Conservation (phyloP, 2,329 filamentous ascomycete species). For the Botryosphaeria dothidea region DNA sequence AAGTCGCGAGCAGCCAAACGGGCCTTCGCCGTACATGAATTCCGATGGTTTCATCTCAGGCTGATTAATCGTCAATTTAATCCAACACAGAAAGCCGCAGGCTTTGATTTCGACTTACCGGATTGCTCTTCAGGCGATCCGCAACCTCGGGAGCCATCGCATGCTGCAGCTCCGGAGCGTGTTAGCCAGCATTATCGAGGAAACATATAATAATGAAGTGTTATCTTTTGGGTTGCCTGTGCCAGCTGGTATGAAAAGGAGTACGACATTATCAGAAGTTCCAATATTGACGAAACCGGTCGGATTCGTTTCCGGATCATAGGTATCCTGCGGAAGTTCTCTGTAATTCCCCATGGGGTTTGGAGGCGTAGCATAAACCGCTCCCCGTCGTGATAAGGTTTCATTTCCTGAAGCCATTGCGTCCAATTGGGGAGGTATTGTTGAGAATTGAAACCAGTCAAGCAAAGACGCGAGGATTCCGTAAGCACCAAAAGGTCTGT, state of each 20-base stretch:
- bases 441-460: too few relatives aligned
- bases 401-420: not conserved
- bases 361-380: slow-evolving; percentile 17
- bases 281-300: slow-evolving; percentile 32
- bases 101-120: slow-evolving; percentile 17
- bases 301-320: slow-evolving; percentile 30
- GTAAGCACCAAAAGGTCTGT: too few relatives aligned
- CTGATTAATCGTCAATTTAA: slow-evolving; percentile 6
- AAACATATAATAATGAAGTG: too few relatives aligned
- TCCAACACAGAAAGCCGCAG: not conserved
- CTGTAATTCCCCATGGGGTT: slow-evolving; percentile 22
- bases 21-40: slow-evolving; percentile 44
- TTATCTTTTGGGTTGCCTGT: too few relatives aligned
- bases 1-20: slow-evolving; percentile 41
- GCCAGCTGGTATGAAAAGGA: not conserved
- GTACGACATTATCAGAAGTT: slow-evolving; percentile 31
- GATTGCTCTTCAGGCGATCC: slow-evolving; percentile 41
- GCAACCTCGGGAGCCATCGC: slow-evolving; percentile 41
- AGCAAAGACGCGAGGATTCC: too few relatives aligned
- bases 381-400: slow-evolving; percentile 4
- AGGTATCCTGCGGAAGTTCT: slow-evolving; percentile 23
- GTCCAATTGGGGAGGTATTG: too few relatives aligned
- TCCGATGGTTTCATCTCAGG: slow-evolving; percentile 34
- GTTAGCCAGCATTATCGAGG: too few relatives aligned
- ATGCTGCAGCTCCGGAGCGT: slow-evolving; percentile 27